These are phyloP conservation scores for Citrus trifoliata DNA, from an alignment of 345 rosid species.

Conservation along the genomic window DNA sequence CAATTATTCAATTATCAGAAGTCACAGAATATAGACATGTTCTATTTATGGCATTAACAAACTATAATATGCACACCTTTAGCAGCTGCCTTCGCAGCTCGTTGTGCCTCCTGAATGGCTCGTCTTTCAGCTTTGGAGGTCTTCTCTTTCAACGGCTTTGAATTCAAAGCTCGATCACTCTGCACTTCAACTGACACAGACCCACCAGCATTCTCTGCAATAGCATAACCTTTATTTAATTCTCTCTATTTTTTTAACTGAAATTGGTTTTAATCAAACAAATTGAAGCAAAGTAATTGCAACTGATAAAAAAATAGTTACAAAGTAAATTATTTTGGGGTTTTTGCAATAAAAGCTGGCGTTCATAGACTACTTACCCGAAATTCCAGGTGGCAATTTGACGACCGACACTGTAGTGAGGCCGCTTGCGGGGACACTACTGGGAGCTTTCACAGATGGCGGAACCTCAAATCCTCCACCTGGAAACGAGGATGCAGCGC, in stretches of 20 bases:
- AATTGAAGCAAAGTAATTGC: too few species aligned
- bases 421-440: constrained; percentile 70
- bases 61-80: constrained; percentile 47
- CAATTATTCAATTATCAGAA: not conserved
- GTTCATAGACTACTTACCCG: constrained; percentile 30
- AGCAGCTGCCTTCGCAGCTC: constrained; percentile 90
- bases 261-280: not conserved
- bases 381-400: constrained; percentile 53
- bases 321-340: not conserved
- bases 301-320: not conserved
- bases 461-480: constrained; percentile 19
- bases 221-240: not conserved
- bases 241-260: not conserved
- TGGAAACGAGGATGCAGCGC: constrained; percentile 14
- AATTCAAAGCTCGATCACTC: constrained; percentile 40
- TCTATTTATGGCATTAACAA: not conserved
- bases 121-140: constrained; percentile 91
- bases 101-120: constrained; percentile 89
- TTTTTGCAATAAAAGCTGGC: not conserved
- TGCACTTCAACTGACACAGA: constrained; percentile 38
- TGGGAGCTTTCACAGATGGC: constrained; percentile 26
- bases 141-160: constrained; percentile 75
- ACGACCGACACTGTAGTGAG: constrained; percentile 69
- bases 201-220: constrained; percentile 55
- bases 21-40: not conserved